These are phyloP conservation scores for Prunus fruticosa DNA, from an alignment of 306 rosid genomes.

Conservation along the genomic window DNA sequence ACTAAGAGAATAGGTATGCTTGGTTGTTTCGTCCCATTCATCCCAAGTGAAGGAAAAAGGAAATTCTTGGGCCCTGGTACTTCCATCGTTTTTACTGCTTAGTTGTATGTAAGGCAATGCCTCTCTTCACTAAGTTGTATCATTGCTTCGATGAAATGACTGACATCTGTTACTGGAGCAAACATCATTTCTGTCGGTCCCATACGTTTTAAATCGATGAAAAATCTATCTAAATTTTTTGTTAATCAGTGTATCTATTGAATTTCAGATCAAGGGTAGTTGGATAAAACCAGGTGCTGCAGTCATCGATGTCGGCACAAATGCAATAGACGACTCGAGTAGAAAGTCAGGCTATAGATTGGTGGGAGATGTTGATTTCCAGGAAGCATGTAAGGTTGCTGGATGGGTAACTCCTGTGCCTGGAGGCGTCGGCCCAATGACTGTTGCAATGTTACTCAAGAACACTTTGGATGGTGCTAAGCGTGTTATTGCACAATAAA, in stretches of 20 bases:
- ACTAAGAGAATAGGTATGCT: not conserved
- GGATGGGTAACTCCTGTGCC: slow-evolving; percentile 95
- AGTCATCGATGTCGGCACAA: slow-evolving; percentile 89
- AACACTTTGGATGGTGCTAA: slow-evolving; percentile 88
- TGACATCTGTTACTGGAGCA: not conserved
- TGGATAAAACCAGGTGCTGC: slow-evolving; percentile 98
- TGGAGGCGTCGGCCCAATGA: slow-evolving; percentile 93
- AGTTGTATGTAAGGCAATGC: not conserved
- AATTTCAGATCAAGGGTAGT: slow-evolving; percentile 68
- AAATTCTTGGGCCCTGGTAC: not conserved
- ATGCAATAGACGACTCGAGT: slow-evolving; percentile 73
- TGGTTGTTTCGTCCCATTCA: not conserved
- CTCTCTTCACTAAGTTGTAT: not conserved
- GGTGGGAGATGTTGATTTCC: slow-evolving; percentile 89
- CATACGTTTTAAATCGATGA: not conserved
- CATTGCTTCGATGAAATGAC: not conserved
- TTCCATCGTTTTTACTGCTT: not conserved
- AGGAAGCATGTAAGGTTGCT: slow-evolving; percentile 79
- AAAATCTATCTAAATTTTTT: not conserved
- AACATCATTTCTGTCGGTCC: not conserved
- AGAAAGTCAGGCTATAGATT: slow-evolving; percentile 80
- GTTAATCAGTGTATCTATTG: not conserved
- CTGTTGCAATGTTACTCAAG: slow-evolving; percentile 84
- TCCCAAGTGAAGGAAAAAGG: not conserved
- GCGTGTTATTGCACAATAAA: slow-evolving; percentile 46